Conservation (phyloP, 2,329 filamentous ascomycete genomes). For the Sporothrix mexicana region DNA sequence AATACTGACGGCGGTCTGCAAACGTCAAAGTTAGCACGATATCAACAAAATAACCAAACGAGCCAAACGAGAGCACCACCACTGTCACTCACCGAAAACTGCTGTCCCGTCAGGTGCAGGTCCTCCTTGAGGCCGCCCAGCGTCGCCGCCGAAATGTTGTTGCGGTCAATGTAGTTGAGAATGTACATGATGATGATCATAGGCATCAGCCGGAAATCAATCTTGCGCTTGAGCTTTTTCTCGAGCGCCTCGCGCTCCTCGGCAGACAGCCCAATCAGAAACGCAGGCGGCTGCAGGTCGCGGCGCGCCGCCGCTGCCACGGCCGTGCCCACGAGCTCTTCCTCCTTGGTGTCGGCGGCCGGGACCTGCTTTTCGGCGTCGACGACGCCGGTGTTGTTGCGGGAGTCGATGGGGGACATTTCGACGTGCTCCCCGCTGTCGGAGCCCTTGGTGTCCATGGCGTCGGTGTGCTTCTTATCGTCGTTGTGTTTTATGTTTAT, state of each 20-base stretch:
- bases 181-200: constrained; percentile 69
- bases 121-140: constrained; percentile 56
- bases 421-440: too few relatives aligned
- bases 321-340: not conserved
- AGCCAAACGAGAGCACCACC: not conserved
- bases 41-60: not conserved
- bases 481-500: not conserved
- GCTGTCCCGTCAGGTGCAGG: constrained; percentile 46
- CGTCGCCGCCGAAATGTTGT: constrained; percentile 51
- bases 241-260: constrained; percentile 52
- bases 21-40: not conserved
- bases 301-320: constrained; percentile 53
- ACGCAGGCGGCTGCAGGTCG: constrained; percentile 45
- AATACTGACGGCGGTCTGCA: constrained; percentile 55
- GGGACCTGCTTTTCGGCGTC: constrained; percentile 28
- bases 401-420: not conserved
- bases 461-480: not conserved
- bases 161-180: constrained; percentile 63
- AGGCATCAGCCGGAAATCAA: constrained; percentile 64
- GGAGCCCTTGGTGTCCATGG: not conserved
- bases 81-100: constrained; percentile 40
- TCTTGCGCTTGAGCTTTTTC: constrained; percentile 61
- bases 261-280: constrained; percentile 33
- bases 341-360: not conserved
- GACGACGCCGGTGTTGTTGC: not conserved